These are phyloP conservation scores for Paulownia fortunei DNA, from an alignment of 257 asterid species.

Conservation along the genomic window DNA sequence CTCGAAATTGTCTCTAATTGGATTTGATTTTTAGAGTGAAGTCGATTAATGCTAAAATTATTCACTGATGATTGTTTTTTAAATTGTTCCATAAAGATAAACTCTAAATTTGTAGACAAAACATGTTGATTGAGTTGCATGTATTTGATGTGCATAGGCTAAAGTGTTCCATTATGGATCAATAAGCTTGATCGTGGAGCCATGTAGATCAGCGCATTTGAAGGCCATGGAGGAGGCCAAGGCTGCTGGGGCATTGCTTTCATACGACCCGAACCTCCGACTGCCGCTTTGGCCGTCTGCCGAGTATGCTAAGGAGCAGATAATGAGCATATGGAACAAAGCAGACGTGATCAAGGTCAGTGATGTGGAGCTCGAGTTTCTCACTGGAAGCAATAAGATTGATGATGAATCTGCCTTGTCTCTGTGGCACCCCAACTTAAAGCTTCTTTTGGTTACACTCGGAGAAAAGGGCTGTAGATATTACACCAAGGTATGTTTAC, in stretches of 20 bases:
- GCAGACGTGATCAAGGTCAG: conserved; percentile 95
- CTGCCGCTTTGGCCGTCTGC: conserved; percentile 89
- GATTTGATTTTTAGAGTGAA: background rate
- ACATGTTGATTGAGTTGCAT: background rate
- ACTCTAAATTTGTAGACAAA: too few species aligned
- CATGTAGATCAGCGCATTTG: conserved; percentile 93
- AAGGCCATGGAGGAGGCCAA: conserved; percentile 95
- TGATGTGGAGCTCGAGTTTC: conserved; percentile 86
- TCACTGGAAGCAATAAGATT: conserved; percentile 79
- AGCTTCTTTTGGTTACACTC: conserved; percentile 88
- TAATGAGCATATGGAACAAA: conserved; percentile 87
- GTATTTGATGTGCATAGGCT: conserved; percentile 47
- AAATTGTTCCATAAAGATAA: too few species aligned
- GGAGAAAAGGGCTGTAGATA: conserved; percentile 92
- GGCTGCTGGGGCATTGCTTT: conserved; percentile 87
- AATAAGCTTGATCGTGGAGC: conserved; percentile 95
- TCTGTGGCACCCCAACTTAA: conserved; percentile 83
- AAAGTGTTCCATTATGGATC: conserved; percentile 97
- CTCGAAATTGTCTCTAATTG: background rate
- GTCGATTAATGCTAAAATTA: background rate
- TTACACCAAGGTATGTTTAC: conserved; percentile 71
- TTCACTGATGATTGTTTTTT: too few species aligned
- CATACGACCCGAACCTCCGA: conserved; percentile 91
- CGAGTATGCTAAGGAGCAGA: conserved; percentile 77
- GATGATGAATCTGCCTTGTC: conserved; percentile 86